Evolutionary conservation across 108 stramenopile genomes (phyloP), one percentile per base, ranked within the genome.

Genomic region (Seminavis robusta): DNA sequence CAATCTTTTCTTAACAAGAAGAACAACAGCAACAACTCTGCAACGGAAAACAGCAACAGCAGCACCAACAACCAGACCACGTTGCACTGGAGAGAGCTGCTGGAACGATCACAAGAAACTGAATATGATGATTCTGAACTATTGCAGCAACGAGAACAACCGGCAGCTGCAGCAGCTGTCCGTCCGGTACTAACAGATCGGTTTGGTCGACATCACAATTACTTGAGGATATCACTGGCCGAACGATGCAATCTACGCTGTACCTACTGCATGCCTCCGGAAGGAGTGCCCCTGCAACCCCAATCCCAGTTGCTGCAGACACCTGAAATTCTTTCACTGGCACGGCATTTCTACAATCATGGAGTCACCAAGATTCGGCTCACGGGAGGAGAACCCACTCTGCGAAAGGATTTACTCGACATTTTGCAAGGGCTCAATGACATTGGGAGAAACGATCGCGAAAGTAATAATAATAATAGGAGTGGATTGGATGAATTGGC

Each of bases 211-310:
- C 69, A 71, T 32, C 98, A 99, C 63, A 88, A 83, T 61, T 99
- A 99, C 63, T 63, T 99, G 28, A 86, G 98, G 54, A 88, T 98
- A 37, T 96, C 94, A 3, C 74, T 98, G 32, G 81, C 93, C n/a
- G 97, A 98, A 73, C 84, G 94, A 34, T 98, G 96, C 77, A 98
- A 98, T 59, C 70, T 99, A 37, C 74, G 97, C 19, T 99, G 99
- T 71, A 68, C 64, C 32, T 99, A 99, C 56, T 99, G 99, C 77
- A 99, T 99, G 99, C 99, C 99, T 3, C 86, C 78, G 40, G 88
- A 97, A 24, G 98, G 97, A 33, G 94, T 98, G 7, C 82, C 88
- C 23, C 52, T 83, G 26, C 77, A 81, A 32, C 84, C 82, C 3
- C 47, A 89, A 15, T 29, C 41, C 8, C 67, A 88, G 32, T 65